phyloP scores from a whole-genome alignment of 352 stramenopile species.

The Pythium angustatum region DNA sequence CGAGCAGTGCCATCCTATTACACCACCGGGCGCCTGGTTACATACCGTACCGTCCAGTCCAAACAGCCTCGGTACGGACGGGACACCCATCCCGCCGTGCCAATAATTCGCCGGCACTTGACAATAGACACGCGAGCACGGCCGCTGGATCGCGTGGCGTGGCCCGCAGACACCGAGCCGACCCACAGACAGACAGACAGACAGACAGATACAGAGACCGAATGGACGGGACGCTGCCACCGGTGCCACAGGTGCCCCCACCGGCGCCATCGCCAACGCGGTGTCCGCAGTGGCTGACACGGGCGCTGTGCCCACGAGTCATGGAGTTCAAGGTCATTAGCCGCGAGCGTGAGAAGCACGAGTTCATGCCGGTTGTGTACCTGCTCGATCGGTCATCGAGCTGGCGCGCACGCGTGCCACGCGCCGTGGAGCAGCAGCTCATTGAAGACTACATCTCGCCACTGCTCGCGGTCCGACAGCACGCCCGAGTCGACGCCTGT shows the following conservation, averaged over 20 bases:
- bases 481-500: slow-evolving; percentile 14
- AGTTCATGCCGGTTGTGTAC: slow-evolving; percentile 79
- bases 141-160: too few species aligned
- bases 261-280: neutral
- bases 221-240: neutral
- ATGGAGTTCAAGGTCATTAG: slow-evolving; percentile 84
- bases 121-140: slow-evolving; percentile 2
- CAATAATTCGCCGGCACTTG: too few species aligned
- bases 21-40: too few species aligned
- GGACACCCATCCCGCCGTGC: too few species aligned
- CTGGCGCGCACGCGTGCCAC: slow-evolving; percentile 53
- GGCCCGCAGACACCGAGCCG: neutral
- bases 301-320: slow-evolving; percentile 56
- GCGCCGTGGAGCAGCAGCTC: slow-evolving; percentile 48
- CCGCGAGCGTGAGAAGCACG: slow-evolving; percentile 69
- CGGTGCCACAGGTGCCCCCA: too few species aligned
- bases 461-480: slow-evolving; percentile 26
- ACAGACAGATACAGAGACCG: neutral
- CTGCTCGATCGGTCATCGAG: slow-evolving; percentile 58
- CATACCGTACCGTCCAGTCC: too few species aligned
- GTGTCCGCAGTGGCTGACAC: slow-evolving; percentile 32
- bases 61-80: too few species aligned
- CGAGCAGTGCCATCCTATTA: too few species aligned
- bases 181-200: neutral
- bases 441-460: slow-evolving; percentile 66